phyloP scores from a whole-genome alignment of 2,329 filamentous ascomycete species.

The Thermoascus crustaceus region DNA sequence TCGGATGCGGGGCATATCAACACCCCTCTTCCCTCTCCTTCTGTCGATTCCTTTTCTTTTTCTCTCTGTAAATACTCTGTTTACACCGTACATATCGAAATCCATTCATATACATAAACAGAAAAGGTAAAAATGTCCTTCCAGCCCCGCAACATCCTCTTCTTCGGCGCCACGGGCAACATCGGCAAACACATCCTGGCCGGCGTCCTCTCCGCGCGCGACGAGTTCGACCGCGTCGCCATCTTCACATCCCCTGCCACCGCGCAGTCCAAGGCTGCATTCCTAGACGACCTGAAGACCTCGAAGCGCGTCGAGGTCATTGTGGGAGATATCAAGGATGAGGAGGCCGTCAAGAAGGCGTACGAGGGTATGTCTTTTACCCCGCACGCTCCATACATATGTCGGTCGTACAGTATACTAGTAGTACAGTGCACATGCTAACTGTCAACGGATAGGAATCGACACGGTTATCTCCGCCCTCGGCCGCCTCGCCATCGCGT shows the following conservation, averaged over 20 bases:
- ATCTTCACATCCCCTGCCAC: conserved; percentile 52
- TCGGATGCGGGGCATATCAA: too few relatives aligned
- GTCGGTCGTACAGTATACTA: too few relatives aligned
- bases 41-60: too few relatives aligned
- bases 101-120: background rate
- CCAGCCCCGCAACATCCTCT: conserved; percentile 37
- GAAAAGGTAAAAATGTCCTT: conserved; percentile 7
- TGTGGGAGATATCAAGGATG: conserved; percentile 47
- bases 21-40: too few relatives aligned
- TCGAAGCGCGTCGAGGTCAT: conserved; percentile 45
- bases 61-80: too few relatives aligned
- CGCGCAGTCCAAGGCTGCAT: conserved; percentile 41
- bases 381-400: too few relatives aligned
- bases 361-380: conserved; percentile 46
- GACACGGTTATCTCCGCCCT: conserved; percentile 60
- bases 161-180: conserved; percentile 47
- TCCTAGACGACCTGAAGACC: conserved; percentile 40
- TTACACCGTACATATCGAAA: background rate
- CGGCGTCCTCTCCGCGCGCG: conserved; percentile 40
- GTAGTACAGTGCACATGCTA: too few relatives aligned
- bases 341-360: conserved; percentile 47
- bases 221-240: conserved; percentile 43
- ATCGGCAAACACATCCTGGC: conserved; percentile 46
- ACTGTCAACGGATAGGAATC: conserved; percentile 35
- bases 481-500: conserved; percentile 53